Evolutionary conservation across 108 stramenopile species (phyloP).

Genomic region (Discostella stelligeroides): DNA sequence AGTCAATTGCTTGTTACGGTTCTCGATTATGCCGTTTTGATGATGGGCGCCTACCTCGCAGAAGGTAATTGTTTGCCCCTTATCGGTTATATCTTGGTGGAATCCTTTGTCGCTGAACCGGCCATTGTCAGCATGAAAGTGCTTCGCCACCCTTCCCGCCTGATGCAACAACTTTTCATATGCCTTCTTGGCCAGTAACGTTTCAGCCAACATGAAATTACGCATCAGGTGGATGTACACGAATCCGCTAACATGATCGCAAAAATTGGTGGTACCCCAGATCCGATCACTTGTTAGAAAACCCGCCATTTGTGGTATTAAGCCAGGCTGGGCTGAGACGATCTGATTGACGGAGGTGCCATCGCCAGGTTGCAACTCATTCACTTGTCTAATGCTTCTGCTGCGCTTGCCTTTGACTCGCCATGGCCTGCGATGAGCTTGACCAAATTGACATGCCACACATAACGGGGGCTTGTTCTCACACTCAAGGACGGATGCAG

Average conservation of each 20-base stretch:
- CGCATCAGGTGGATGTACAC: no score
- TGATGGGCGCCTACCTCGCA: no score
- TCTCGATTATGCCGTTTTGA: no score
- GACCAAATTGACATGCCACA: slow-evolving; percentile 37
- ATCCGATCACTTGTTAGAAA: slow-evolving; percentile 39
- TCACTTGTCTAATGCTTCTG: neutral
- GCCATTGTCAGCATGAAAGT: slow-evolving; percentile 31
- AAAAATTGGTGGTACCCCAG: slow-evolving; percentile 43
- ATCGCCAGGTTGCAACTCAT: slow-evolving; percentile 38
- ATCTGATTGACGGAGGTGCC: slow-evolving; percentile 33
- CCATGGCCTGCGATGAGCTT: slow-evolving; percentile 31
- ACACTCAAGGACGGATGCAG: neutral
- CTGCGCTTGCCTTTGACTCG: neutral
- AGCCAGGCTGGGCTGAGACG: slow-evolving; percentile 52
- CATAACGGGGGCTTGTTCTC: slow-evolving; percentile 10
- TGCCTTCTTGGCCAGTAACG: slow-evolving; percentile 13
- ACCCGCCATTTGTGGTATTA: slow-evolving; percentile 56
- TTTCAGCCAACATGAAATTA: slow-evolving; percentile 59
- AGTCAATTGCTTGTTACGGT: no score
- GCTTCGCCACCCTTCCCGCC: neutral
- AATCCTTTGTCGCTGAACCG: slow-evolving; percentile 11
- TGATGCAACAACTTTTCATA: slow-evolving; percentile 12
- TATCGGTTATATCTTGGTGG: neutral
- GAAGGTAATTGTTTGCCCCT: slow-evolving; percentile 13
- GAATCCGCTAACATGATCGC: no score